phyloP scores from a whole-genome alignment of 2,329 filamentous ascomycete species.

The Trichophyton simii region DNA sequence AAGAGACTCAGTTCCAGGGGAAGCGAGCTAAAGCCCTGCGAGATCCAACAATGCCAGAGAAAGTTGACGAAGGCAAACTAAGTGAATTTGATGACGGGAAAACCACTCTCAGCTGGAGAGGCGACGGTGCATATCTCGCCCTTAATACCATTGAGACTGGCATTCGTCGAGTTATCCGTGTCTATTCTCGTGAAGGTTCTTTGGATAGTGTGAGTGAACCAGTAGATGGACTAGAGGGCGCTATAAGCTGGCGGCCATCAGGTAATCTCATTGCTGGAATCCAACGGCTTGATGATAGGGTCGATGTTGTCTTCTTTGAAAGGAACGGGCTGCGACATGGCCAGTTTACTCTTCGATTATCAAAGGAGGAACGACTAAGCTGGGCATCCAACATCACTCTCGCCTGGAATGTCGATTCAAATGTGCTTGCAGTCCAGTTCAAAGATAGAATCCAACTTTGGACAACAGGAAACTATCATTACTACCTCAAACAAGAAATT shows the following conservation, averaged over 20 bases:
- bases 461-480: conserved; percentile 97
- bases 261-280: conserved; percentile 86
- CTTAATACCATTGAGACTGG: conserved; percentile 64
- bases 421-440: conserved; percentile 70
- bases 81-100: conserved; percentile 61
- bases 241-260: conserved; percentile 79
- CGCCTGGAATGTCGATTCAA: conserved; percentile 86
- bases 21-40: conserved; percentile 73
- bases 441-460: conserved; percentile 72
- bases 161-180: conserved; percentile 65
- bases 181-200: conserved; percentile 80
- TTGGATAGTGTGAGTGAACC: conserved; percentile 92
- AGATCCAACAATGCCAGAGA: conserved; percentile 90
- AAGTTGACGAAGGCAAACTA: conserved; percentile 68
- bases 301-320: conserved; percentile 90
- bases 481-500: conserved; percentile 91
- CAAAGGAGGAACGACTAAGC: conserved; percentile 44
- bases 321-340: conserved; percentile 95
- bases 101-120: conserved; percentile 77
- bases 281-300: conserved; percentile 54
- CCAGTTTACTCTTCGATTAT: conserved; percentile 67
- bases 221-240: conserved; percentile 76
- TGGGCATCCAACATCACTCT: conserved; percentile 51
- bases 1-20: conserved; percentile 94
- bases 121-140: conserved; percentile 82